Conservation (phyloP, 371 early-diverging fungal genomes). For the Mucor irregularis region DNA sequence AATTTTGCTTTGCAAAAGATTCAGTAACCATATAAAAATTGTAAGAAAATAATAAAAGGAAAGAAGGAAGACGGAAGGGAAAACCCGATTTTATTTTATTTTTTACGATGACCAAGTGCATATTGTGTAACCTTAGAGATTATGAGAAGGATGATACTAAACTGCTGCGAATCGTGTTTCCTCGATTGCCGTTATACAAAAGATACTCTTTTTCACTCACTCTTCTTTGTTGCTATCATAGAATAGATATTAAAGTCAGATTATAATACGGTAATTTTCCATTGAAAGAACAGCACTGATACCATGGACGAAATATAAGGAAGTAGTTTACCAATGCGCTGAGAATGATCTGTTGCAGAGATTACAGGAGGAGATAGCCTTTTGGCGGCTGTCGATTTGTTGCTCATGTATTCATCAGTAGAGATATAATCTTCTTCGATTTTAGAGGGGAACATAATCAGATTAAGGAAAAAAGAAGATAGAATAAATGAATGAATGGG, state of each 20-base stretch:
- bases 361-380: too few species aligned
- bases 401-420: neutral
- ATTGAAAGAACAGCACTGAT: too few species aligned
- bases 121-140: too few species aligned
- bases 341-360: slow-evolving; percentile 16
- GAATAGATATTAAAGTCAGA: neutral
- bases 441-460: too few species aligned
- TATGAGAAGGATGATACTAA: too few species aligned
- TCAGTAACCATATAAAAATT: slow-evolving; percentile 1
- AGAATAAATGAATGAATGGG: neutral
- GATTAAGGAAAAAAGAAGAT: neutral
- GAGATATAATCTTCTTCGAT: neutral
- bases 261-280: neutral
- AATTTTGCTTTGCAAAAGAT: slow-evolving; percentile 64
- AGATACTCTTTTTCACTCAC: slow-evolving; percentile 9
- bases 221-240: slow-evolving; percentile 8
- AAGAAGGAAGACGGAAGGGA: neutral
- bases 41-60: neutral
- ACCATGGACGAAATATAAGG: slow-evolving; percentile 22
- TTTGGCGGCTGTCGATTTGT: neutral
- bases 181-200: slow-evolving; percentile 1
- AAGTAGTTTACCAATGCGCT: slow-evolving; percentile 15
- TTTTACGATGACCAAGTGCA: too few species aligned
- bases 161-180: neutral
- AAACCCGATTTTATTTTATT: neutral